These are phyloP conservation scores for Podospora sp. DNA, from an alignment of 495 filamentous ascomycete genomes.

Conservation along the genomic window DNA sequence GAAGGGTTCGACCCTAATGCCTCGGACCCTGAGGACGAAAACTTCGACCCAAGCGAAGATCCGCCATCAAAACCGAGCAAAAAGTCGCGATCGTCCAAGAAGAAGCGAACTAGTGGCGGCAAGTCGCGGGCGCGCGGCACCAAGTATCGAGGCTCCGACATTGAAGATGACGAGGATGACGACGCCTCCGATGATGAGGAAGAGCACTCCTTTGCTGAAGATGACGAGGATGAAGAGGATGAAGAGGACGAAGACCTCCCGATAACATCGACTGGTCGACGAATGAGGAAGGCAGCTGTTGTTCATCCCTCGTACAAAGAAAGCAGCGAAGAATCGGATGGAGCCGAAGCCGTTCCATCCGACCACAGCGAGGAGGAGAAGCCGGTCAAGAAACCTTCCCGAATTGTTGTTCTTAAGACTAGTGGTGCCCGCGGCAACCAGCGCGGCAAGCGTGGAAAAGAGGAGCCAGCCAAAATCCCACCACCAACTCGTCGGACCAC, in stretches of 20 bases:
- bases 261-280: slow-evolving; percentile 68
- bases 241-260: slow-evolving; percentile 64
- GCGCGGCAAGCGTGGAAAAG: slow-evolving; percentile 30
- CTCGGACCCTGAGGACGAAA: slow-evolving; percentile 82
- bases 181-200: slow-evolving; percentile 55
- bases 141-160: slow-evolving; percentile 63
- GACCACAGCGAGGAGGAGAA: slow-evolving; percentile 31
- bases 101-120: slow-evolving; percentile 34
- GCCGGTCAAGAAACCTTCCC: slow-evolving; percentile 31
- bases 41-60: slow-evolving; percentile 60
- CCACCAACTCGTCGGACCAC: slow-evolving; percentile 45
- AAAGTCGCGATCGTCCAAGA: slow-evolving; percentile 39
- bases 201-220: slow-evolving; percentile 59
- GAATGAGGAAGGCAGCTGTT: slow-evolving; percentile 64
- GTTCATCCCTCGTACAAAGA: slow-evolving; percentile 51
- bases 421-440: not conserved
- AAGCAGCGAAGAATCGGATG: slow-evolving; percentile 44
- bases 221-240: slow-evolving; percentile 44
- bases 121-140: slow-evolving; percentile 49
- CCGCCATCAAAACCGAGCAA: slow-evolving; percentile 48
- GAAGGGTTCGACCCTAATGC: slow-evolving; percentile 78
- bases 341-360: slow-evolving; percentile 32
- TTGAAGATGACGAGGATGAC: slow-evolving; percentile 63
- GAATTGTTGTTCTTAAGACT: slow-evolving; percentile 37
- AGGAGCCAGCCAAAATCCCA: slow-evolving; percentile 21